Percentiles rank a stretch among this genome's conserved stretches.
Evolutionary conservation across 257 asterid genomes (phyloP).

Genomic region (Nicotiana otophora): DNA sequence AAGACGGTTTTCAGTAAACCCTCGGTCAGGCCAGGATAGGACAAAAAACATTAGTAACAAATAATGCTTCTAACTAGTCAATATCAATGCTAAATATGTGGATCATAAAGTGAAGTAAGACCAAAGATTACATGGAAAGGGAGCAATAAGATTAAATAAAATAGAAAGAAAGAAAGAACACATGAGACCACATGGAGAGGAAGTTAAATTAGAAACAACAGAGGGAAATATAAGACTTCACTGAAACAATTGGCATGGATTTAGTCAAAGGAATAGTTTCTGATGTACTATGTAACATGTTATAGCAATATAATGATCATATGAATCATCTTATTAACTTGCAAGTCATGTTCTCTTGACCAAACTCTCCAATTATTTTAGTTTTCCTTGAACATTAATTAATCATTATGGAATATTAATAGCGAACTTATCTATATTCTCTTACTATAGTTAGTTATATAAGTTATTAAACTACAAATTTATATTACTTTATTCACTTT

Average conservation of each 20-base stretch:
- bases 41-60: background rate
- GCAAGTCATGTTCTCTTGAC: background rate
- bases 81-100: background rate
- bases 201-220: background rate
- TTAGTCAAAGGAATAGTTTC: background rate
- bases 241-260: background rate
- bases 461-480: background rate
- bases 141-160: background rate
- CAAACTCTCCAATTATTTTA: background rate
- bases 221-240: background rate
- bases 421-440: background rate
- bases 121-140: background rate
- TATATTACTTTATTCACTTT: background rate
- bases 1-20: rapidly evolving
- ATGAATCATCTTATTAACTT: background rate
- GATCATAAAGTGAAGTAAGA: background rate
- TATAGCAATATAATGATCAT: background rate
- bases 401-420: background rate
- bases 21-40: no score
- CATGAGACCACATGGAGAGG: conserved; percentile 5
- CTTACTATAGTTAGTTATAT: background rate
- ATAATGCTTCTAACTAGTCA: background rate
- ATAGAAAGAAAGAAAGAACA: background rate
- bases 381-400: background rate
- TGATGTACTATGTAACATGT: background rate